Base-by-base conservation (phyloP, 129 eudicot genomes). In the Pulicaria dysenterica region DNA sequence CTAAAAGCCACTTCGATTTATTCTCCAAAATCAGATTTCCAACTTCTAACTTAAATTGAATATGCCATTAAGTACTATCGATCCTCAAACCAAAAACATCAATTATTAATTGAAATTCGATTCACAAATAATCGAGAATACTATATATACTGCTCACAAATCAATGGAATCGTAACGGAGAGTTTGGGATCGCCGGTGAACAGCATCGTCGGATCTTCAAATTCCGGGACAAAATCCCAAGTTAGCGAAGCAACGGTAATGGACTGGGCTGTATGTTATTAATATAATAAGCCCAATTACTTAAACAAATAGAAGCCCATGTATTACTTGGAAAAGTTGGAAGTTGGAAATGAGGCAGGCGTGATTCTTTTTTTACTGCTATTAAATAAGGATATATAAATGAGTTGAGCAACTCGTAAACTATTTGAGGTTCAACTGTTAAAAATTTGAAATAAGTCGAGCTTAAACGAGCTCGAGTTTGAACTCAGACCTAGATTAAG, bases 201-300 rank as follows among this genome's bases (percentile, higher is more conserved):
- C 54, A 19, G 62, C 51, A 45, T 74, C 64, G 72, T 64, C 64
- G 38, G 79, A 63, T 62, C 62, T 74, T 74, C 72, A 19, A 51
- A 10, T 61, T 16, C 14, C 44, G 70, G 53, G 51, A 73, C 62
- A 62, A 61, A 24, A 17, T 11, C 56, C 10, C 58, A 34, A 57
- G 72, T 56, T 54, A 56, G 58, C 44, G 76, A 44, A 31, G 12
- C 47, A 4, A 1, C 2, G 43, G 7, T 11, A 75, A 44, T 47
- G 57, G 60, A 15, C 14, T 56, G 74, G 79, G 50, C 50, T 15
- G 45, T 36, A 15, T 42, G 2, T 24, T 2, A 0, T 8, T 58
- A 4, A 45, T 38, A 19, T 72, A 19, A 43, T 19, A 44, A 64
- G 79, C 73, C 79, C 67, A 65, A n/a, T 13, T 13, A 1, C 3